A percentile compares a stretch with the other conserved stretches of the same genome.
phyloP scores from a whole-genome alignment of 345 rosid species.

The Garcia nutans region DNA sequence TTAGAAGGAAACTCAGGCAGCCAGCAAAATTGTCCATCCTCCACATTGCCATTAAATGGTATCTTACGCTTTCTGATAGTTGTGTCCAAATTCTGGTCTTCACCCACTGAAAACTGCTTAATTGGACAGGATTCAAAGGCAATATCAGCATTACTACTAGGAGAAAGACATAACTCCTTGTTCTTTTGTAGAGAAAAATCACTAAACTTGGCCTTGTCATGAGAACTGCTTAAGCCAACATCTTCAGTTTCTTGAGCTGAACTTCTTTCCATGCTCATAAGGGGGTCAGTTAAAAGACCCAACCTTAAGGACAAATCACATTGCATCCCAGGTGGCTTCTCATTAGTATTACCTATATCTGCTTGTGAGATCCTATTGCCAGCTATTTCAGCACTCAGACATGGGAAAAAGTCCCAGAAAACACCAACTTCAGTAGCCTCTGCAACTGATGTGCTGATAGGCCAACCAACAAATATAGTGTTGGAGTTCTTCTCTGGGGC shows the following conservation, averaged over 20 bases:
- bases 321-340: constrained; percentile 37
- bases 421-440: constrained; percentile 35
- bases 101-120: constrained; percentile 35
- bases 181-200: constrained; percentile 30
- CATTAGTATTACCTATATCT: constrained; percentile 27
- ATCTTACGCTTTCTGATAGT: constrained; percentile 50
- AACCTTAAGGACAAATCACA: constrained; percentile 88
- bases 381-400: constrained; percentile 30
- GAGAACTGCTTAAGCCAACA: constrained; percentile 36
- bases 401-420: constrained; percentile 31
- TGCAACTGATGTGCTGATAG: constrained; percentile 49
- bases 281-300: constrained; percentile 54
- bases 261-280: constrained; percentile 37
- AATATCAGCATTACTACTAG: constrained; percentile 42
- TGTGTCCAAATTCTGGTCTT: constrained; percentile 38
- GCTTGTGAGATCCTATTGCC: constrained; percentile 24
- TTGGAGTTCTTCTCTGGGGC: constrained; percentile 33
- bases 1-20: constrained; percentile 36
- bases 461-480: constrained; percentile 66
- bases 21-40: constrained; percentile 42
- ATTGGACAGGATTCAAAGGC: constrained; percentile 32
- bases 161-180: constrained; percentile 62
- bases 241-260: constrained; percentile 41
- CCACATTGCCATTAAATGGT: constrained; percentile 39
- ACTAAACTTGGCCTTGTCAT: constrained; percentile 28